Conservation (phyloP, 768 basidiomycete genomes). For the Leccinellum luteum region DNA sequence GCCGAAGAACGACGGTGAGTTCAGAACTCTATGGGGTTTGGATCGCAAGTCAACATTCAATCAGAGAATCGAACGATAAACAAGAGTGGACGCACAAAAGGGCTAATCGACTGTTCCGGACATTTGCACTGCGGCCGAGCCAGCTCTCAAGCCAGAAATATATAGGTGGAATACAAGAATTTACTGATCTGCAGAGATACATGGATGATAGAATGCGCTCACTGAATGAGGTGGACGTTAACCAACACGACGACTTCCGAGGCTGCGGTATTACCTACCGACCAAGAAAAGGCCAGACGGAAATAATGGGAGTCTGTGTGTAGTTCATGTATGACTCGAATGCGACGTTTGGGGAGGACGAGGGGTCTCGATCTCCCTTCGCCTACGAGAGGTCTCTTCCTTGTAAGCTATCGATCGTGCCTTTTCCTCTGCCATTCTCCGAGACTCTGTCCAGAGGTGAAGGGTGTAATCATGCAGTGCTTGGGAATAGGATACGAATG, state of each 20-base stretch:
- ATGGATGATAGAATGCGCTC: constrained; percentile 9
- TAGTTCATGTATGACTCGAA: constrained; percentile 14
- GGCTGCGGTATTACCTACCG: constrained; percentile 11
- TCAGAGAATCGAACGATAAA: not conserved
- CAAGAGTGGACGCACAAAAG: constrained; percentile 17
- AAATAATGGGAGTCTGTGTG: constrained; percentile 1
- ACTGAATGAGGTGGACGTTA: constrained; percentile 16
- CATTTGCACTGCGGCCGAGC: constrained; percentile 1
- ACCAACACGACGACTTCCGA: constrained; percentile 4
- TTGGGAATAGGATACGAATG: constrained; percentile 57
- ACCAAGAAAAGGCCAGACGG: constrained; percentile 6
- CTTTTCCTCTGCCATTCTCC: constrained; percentile 54
- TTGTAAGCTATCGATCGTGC: constrained; percentile 32
- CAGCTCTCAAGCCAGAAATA: constrained; percentile 1
- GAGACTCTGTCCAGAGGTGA: constrained; percentile 63
- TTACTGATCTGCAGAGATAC: constrained; percentile 15
- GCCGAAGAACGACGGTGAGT: not conserved
- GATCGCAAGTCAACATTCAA: constrained; percentile 1
- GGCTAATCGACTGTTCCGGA: constrained; percentile 3
- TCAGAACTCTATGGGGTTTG: constrained; percentile 4
- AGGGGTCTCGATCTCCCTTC: constrained; percentile 17
- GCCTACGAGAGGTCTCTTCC: constrained; percentile 27
- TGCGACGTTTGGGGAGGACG: constrained; percentile 4
- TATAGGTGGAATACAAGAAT: constrained; percentile 16
- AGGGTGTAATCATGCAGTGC: constrained; percentile 68